Percentiles rank a stretch among this genome's conserved stretches.
Evolutionary conservation across 306 rosid species (phyloP).

Genomic region (Erythrophleum fordii): DNA sequence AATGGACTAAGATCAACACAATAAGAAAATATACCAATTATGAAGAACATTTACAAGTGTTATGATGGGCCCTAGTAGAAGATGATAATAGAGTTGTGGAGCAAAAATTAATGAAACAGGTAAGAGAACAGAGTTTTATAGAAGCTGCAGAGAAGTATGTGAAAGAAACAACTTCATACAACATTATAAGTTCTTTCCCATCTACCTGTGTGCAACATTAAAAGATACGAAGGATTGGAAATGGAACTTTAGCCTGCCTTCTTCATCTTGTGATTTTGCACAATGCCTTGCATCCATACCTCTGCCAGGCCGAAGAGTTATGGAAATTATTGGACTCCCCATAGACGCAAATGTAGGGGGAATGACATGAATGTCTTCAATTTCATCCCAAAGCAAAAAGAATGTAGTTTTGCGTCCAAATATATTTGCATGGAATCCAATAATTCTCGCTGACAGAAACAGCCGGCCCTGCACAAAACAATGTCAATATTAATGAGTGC

Average conservation of each 20-base stretch:
- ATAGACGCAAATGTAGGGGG: slow-evolving; percentile 88
- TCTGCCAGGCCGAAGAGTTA: slow-evolving; percentile 83
- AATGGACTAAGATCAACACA: slow-evolving; percentile 14
- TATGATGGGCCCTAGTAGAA: neutral
- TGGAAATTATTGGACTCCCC: slow-evolving; percentile 87
- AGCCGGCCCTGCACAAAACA: slow-evolving; percentile 78
- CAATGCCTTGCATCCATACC: slow-evolving; percentile 92
- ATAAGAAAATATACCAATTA: neutral
- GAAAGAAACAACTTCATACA: slow-evolving; percentile 23
- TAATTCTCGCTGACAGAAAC: slow-evolving; percentile 86
- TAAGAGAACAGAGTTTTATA: neutral
- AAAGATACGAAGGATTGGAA: slow-evolving; percentile 97
- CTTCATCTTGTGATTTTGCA: slow-evolving; percentile 83
- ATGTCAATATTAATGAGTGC: neutral
- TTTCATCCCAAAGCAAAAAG: slow-evolving; percentile 96
- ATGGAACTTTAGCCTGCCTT: slow-evolving; percentile 92
- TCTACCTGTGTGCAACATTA: slow-evolving; percentile 87
- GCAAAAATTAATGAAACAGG: neutral
- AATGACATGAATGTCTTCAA: slow-evolving; percentile 78
- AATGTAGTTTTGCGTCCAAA: slow-evolving; percentile 90
- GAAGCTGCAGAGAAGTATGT: slow-evolving; percentile 20
- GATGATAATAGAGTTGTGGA: neutral
- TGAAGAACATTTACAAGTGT: neutral
- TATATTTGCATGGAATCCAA: slow-evolving; percentile 94
- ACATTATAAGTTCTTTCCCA: slow-evolving; percentile 20